phyloP scores from a whole-genome alignment of 2,329 filamentous ascomycete genomes.

The Clarireedia sp. region DNA sequence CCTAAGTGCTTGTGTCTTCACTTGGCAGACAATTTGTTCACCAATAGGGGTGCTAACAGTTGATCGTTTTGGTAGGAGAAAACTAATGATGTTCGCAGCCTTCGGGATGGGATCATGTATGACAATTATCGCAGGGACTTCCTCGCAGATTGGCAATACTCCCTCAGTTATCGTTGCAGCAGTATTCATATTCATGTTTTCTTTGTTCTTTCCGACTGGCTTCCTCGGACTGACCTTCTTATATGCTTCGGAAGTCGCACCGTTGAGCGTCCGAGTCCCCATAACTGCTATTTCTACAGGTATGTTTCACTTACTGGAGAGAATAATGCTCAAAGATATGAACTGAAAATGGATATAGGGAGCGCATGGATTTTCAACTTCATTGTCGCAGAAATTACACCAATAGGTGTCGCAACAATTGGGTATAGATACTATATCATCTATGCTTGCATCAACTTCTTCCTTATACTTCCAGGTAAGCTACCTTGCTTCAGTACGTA shows the following conservation, averaged over 20 bases:
- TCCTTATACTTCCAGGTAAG: slow-evolving; percentile 4
- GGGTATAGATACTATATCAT: slow-evolving; percentile 56
- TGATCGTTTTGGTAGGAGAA: slow-evolving; percentile 55
- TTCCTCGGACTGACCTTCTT: slow-evolving; percentile 45
- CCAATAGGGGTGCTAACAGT: slow-evolving; percentile 35
- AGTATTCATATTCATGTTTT: slow-evolving; percentile 40
- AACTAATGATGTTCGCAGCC: slow-evolving; percentile 64
- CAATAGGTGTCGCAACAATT: slow-evolving; percentile 40
- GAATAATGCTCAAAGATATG: neutral
- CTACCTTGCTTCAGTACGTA: too few relatives aligned
- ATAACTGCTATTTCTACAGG: slow-evolving; percentile 9
- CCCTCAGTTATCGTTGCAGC: slow-evolving; percentile 26
- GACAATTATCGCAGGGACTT: slow-evolving; percentile 43
- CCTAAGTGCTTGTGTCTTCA: slow-evolving; percentile 41
- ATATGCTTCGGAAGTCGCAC: slow-evolving; percentile 50
- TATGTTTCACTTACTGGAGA: neutral
- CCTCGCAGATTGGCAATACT: slow-evolving; percentile 4
- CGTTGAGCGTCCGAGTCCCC: slow-evolving; percentile 39
- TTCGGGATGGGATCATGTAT: slow-evolving; percentile 57
- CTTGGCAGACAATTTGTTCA: slow-evolving; percentile 6
- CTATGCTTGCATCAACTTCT: slow-evolving; percentile 39
- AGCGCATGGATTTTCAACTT: slow-evolving; percentile 10
- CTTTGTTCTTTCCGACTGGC: slow-evolving; percentile 44
- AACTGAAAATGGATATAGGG: neutral
- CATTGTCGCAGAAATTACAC: slow-evolving; percentile 28